These are phyloP conservation scores for Debaryomyces fabryi DNA, from an alignment of 1,139 yeast genomes.

Conservation along the genomic window DNA sequence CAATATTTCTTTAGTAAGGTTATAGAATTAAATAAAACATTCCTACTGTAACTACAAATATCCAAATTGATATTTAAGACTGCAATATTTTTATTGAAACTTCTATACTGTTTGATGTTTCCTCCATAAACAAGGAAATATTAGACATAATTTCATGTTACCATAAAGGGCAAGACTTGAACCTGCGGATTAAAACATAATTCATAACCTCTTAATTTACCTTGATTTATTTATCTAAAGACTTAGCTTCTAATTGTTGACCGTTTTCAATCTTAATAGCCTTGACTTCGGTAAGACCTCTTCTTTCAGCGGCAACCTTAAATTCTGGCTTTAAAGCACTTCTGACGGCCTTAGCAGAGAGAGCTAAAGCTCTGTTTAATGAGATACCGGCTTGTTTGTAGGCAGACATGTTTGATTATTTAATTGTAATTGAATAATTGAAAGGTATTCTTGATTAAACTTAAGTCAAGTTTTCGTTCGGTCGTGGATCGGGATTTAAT, in stretches of 20 bases:
- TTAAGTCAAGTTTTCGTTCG: conserved; percentile 4
- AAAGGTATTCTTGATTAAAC: not conserved
- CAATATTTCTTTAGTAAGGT: not conserved
- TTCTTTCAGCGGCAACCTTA: conserved; percentile 74
- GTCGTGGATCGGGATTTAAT: conserved; percentile 10
- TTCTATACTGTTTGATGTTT: conserved; percentile 4
- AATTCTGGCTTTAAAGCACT: conserved; percentile 85
- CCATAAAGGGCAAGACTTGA: not conserved
- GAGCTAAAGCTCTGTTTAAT: conserved; percentile 86
- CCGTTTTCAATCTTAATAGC: conserved; percentile 78
- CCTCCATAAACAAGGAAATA: conserved; percentile 2
- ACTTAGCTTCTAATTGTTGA: conserved; percentile 40
- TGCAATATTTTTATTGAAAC: conserved; percentile 4
- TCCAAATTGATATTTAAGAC: not conserved
- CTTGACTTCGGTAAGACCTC: conserved; percentile 76
- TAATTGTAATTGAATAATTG: not conserved
- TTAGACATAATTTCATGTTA: not conserved
- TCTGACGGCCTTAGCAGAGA: conserved; percentile 90
- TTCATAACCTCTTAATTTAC: not conserved
- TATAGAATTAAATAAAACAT: not conserved
- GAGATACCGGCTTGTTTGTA: conserved; percentile 89
- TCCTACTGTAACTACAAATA: conserved; percentile 1
- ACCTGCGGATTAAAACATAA: conserved; percentile 3
- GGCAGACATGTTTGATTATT: conserved; percentile 54
- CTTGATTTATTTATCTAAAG: conserved; percentile 25